These are phyloP conservation scores for Delphinella strobiligena DNA, from an alignment of 2,329 filamentous ascomycete genomes.

Conservation along the genomic window DNA sequence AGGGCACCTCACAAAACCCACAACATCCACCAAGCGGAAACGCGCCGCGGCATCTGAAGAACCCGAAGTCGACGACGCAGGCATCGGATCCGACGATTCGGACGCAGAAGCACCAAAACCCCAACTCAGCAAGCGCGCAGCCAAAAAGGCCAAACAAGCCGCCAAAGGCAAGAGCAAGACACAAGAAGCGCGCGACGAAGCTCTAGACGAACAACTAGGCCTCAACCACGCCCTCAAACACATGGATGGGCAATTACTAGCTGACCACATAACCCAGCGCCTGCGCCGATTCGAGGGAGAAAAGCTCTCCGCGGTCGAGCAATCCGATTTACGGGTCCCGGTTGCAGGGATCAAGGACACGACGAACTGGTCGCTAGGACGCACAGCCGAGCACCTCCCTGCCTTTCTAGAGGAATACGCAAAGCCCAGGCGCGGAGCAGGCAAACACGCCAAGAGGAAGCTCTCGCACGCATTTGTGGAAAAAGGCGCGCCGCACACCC, in stretches of 20 bases:
- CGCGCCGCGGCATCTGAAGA: constrained; percentile 20
- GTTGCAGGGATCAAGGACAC: constrained; percentile 55
- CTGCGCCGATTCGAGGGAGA: constrained; percentile 68
- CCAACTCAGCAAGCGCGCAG: constrained; percentile 18
- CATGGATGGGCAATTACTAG: constrained; percentile 73
- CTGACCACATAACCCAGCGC: constrained; percentile 74
- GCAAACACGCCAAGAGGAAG: constrained; percentile 23
- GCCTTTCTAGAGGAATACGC: constrained; percentile 55
- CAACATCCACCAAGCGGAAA: constrained; percentile 29
- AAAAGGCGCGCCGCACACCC: constrained; percentile 57
- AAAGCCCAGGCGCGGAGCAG: constrained; percentile 6
- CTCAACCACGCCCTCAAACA: constrained; percentile 69
- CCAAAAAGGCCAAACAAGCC: constrained; percentile 43
- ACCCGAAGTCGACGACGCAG: constrained; percentile 19
- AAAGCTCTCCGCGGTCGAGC: neutral
- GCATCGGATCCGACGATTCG: neutral
- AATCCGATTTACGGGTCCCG: constrained; percentile 18
- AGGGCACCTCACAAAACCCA: constrained; percentile 11
- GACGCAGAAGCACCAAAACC: constrained; percentile 13
- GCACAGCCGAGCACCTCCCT: constrained; percentile 62
- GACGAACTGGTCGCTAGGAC: constrained; percentile 55
- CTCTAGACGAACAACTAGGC: constrained; percentile 35
- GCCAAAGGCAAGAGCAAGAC: constrained; percentile 47
- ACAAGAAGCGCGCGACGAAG: constrained; percentile 50
- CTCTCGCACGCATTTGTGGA: constrained; percentile 55